Base-by-base conservation (phyloP, 306 rosid species). In the Citrullus amarus region DNA sequence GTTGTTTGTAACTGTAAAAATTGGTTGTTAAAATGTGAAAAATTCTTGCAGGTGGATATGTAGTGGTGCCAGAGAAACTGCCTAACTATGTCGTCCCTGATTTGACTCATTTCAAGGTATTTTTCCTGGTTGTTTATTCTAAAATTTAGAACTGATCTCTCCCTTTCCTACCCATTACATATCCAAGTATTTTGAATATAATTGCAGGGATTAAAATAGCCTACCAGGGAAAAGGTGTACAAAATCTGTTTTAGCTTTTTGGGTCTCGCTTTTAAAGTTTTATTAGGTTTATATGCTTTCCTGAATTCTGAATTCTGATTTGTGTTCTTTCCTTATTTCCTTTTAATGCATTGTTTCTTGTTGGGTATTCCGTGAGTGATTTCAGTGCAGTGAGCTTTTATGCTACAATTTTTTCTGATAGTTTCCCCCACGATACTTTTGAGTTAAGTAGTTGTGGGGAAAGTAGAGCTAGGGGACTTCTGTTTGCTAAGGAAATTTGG, bases 31-130 rank as follows among this genome's bases (percentile, higher is more conserved):
- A 67, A 68, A 10, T n/a, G 74, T 6, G 56, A 30, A 63, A 14
- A 34, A 41, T 59, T 60, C 38, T 78, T 85, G 75, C 86, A 85
- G 86, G 84, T 46, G 80, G 83, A 28, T 85, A 85, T 28, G 88
- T 85, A 25, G 80, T 82, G 74, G 80, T 61, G 74, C 83, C 76
- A 8, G 83, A 82, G 32, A 85, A 82, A 59, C 43, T 85, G 36
- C 88, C 88, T 2, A 80, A 82, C 62, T 82, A 85, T 73, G 80
- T 79, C 18, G 86, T 82, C 41, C 88, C 88, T 7, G 86, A 82
- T 77, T 72, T 85, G 78, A 82, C 84, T 1, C 76, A 82, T 48
- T 85, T 85, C 79, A 82, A 82, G 88, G 88, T 85, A 57, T 54
- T 66, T 61, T 66, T 18, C 8, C 72, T 58, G 13, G 54, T 48